Percentiles rank a stretch among this genome's conserved stretches.
Evolutionary conservation across 495 filamentous ascomycete genomes (phyloP).

Genomic region (Terfezia boudieri): DNA sequence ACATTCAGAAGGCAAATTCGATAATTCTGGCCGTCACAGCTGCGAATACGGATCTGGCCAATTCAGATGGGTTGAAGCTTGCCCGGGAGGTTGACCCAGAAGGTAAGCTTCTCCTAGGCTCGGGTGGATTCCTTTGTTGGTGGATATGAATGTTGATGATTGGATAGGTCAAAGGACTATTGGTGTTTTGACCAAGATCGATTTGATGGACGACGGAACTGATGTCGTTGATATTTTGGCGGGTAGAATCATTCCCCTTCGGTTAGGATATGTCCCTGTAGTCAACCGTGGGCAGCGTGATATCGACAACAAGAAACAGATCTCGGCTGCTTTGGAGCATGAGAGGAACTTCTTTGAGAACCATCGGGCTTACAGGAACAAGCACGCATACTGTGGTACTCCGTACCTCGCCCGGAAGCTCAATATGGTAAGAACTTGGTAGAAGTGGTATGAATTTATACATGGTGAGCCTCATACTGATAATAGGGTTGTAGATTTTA

Average conservation of each 20-base stretch:
- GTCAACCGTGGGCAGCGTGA: slow-evolving; percentile 98
- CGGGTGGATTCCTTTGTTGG: too few species aligned
- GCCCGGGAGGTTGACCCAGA: slow-evolving; percentile 95
- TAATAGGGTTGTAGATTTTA: slow-evolving; percentile 40
- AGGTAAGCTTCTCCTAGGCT: slow-evolving; percentile 23
- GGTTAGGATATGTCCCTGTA: slow-evolving; percentile 91
- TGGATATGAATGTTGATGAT: neutral
- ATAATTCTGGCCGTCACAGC: slow-evolving; percentile 94
- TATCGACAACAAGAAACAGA: slow-evolving; percentile 89
- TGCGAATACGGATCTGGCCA: slow-evolving; percentile 93
- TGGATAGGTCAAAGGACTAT: slow-evolving; percentile 57
- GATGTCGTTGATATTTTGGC: slow-evolving; percentile 99
- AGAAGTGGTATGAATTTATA: neutral
- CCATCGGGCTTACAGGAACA: slow-evolving; percentile 96
- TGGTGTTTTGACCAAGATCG: slow-evolving; percentile 95
- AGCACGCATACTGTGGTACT: slow-evolving; percentile 94
- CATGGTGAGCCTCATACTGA: slow-evolving; percentile 1
- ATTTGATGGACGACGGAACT: slow-evolving; percentile 98
- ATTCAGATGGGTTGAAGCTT: slow-evolving; percentile 93
- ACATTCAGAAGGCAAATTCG: slow-evolving; percentile 93
- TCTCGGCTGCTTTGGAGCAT: slow-evolving; percentile 76
- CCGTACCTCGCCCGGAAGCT: slow-evolving; percentile 91
- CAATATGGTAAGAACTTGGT: slow-evolving; percentile 41
- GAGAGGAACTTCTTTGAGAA: slow-evolving; percentile 97
- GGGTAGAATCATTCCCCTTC: slow-evolving; percentile 87